Evolutionary conservation across 768 basidiomycete species (phyloP).

Genomic region (Sarcodon sp.): DNA sequence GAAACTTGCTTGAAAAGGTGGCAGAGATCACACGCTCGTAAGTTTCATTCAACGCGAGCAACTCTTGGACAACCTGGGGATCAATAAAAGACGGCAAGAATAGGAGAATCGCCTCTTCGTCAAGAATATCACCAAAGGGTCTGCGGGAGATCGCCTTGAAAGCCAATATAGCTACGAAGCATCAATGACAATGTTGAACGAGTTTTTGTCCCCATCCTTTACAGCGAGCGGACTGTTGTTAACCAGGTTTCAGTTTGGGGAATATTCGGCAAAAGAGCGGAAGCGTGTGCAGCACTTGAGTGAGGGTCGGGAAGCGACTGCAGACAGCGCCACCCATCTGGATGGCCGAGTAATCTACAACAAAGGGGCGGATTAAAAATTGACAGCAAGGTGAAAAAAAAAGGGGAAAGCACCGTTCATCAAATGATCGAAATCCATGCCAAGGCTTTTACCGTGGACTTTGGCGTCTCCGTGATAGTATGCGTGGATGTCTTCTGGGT

Average conservation of each 20-base stretch:
- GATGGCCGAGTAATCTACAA: slow-evolving; percentile 1
- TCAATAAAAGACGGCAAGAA: too few relatives aligned
- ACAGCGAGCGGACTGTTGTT: background rate
- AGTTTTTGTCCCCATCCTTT: background rate
- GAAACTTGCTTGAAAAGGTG: slow-evolving; percentile 1
- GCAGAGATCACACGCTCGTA: slow-evolving; percentile 1
- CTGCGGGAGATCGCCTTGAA: slow-evolving; percentile 2
- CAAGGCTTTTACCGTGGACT: background rate
- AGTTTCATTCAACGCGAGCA: background rate
- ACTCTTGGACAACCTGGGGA: background rate
- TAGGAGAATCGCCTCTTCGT: background rate
- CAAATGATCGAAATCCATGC: background rate
- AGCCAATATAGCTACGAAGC: background rate
- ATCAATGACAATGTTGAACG: background rate
- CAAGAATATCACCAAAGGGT: background rate
- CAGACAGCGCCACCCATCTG: background rate
- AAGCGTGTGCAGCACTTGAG: background rate
- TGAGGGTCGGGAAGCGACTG: background rate
- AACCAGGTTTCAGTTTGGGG: background rate
- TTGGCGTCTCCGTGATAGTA: slow-evolving; percentile 1
- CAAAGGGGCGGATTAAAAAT: too few relatives aligned
- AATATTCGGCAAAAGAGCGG: background rate
- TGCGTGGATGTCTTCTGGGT: slow-evolving; percentile 1
- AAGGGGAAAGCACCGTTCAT: background rate
- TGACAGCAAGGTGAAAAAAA: too few relatives aligned